Percentiles rank a stretch among this genome's conserved stretches.
Evolutionary conservation across 257 asterid genomes (phyloP).

Genomic region (Solanum etuberosum): DNA sequence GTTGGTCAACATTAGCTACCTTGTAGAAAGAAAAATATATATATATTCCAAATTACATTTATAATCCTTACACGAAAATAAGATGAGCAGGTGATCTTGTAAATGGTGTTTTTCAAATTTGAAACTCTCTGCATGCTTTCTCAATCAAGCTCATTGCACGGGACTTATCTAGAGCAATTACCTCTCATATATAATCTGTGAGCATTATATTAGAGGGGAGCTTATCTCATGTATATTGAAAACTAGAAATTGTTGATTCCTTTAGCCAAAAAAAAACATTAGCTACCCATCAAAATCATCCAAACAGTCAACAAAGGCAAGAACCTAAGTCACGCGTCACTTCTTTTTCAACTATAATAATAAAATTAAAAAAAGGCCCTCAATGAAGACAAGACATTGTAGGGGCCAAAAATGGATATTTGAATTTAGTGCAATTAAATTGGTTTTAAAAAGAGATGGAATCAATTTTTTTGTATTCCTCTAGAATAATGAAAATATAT

Average conservation of each 20-base stretch:
- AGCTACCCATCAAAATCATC: background rate
- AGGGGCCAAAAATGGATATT: background rate
- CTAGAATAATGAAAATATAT: too few relatives aligned
- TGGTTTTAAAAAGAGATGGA: background rate
- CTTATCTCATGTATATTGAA: too few relatives aligned
- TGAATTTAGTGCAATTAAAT: background rate
- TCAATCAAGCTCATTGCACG: too few relatives aligned
- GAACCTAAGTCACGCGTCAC: background rate
- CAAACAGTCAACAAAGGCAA: background rate
- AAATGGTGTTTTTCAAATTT: too few relatives aligned
- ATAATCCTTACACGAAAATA: background rate
- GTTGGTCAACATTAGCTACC: background rate
- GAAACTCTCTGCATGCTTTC: too few relatives aligned
- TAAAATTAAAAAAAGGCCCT: background rate
- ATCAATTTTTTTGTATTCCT: background rate
- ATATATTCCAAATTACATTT: background rate
- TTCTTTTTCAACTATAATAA: too few relatives aligned
- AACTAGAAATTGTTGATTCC: too few relatives aligned
- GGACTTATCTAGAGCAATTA: background rate
- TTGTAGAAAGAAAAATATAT: background rate
- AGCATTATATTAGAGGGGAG: too few relatives aligned
- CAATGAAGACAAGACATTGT: background rate
- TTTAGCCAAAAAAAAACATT: too few relatives aligned
- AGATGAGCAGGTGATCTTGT: too few relatives aligned
- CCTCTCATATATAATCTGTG: too few relatives aligned